Percentiles rank a stretch among this genome's conserved stretches.
phyloP scores from a whole-genome alignment of 768 basidiomycete genomes.

The Kwoniella shandongensis region DNA sequence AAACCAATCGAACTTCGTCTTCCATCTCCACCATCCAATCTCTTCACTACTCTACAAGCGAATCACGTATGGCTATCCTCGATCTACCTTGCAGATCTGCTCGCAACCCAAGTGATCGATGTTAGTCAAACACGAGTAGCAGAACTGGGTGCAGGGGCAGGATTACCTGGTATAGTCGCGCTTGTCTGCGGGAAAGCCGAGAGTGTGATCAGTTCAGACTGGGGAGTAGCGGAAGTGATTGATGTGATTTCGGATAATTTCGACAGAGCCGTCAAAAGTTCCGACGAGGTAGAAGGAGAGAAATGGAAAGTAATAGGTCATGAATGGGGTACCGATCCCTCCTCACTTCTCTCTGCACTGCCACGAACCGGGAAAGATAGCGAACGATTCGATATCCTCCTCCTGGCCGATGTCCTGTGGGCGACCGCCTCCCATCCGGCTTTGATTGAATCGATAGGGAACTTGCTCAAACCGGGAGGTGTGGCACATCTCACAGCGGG shows the following conservation, averaged over 20 bases:
- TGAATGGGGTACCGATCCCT: constrained; percentile 41
- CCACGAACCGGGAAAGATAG: neutral
- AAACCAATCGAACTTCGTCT: constrained; percentile 30
- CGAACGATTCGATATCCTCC: constrained; percentile 40
- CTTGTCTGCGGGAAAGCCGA: constrained; percentile 9
- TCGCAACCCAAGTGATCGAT: constrained; percentile 16
- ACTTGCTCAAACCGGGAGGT: constrained; percentile 28
- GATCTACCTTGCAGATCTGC: constrained; percentile 45
- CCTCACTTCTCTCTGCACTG: constrained; percentile 2
- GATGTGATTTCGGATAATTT: constrained; percentile 31
- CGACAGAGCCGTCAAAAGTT: neutral
- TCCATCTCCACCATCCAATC: constrained; percentile 41
- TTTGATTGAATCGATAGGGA: constrained; percentile 39
- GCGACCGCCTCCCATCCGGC: constrained; percentile 39
- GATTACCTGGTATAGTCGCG: constrained; percentile 43
- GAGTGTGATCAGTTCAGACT: constrained; percentile 43
- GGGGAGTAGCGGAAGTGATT: constrained; percentile 38
- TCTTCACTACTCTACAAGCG: constrained; percentile 46
- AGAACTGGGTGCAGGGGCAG: constrained; percentile 51
- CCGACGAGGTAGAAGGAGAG: neutral
- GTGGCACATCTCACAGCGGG: constrained; percentile 46
- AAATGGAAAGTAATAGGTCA: constrained; percentile 42
- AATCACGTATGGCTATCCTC: constrained; percentile 47
- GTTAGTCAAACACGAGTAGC: constrained; percentile 22
- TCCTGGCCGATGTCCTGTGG: constrained; percentile 51